Conservation (phyloP, 1,139 yeast genomes). For the Debaryomycetaceae sp. region DNA sequence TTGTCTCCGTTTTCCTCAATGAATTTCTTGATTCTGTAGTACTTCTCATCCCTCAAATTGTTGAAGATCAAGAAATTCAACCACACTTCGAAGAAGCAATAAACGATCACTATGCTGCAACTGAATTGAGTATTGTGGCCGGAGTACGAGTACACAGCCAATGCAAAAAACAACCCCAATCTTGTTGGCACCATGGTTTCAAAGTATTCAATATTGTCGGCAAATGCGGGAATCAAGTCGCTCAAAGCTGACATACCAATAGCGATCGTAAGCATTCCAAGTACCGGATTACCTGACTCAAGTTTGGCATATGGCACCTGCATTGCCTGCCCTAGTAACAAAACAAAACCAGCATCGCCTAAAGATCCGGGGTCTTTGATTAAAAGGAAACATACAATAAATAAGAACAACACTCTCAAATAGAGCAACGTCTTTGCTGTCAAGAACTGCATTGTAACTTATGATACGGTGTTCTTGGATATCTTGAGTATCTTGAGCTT, state of each 20-base stretch:
- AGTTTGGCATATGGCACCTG: constrained; percentile 43
- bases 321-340: constrained; percentile 59
- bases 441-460: constrained; percentile 50
- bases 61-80: constrained; percentile 61
- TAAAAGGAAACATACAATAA: constrained; percentile 54
- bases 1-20: constrained; percentile 36
- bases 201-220: constrained; percentile 54
- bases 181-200: constrained; percentile 70
- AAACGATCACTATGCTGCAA: constrained; percentile 60
- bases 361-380: constrained; percentile 49
- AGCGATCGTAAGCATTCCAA: constrained; percentile 49
- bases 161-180: constrained; percentile 49
- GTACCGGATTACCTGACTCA: constrained; percentile 45
- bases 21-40: constrained; percentile 36
- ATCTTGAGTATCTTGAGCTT: not conserved
- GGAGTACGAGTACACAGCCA: constrained; percentile 45
- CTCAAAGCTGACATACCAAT: constrained; percentile 41
- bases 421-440: constrained; percentile 51
- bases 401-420: constrained; percentile 44
- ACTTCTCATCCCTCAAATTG: constrained; percentile 62
- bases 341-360: constrained; percentile 42
- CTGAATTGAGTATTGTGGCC: constrained; percentile 44
- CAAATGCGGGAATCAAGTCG: constrained; percentile 59
- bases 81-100: constrained; percentile 70
- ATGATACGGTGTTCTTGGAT: not conserved